Conservation (phyloP, 164 flowering plant species). For the Magnolia kwangsiensis region DNA sequence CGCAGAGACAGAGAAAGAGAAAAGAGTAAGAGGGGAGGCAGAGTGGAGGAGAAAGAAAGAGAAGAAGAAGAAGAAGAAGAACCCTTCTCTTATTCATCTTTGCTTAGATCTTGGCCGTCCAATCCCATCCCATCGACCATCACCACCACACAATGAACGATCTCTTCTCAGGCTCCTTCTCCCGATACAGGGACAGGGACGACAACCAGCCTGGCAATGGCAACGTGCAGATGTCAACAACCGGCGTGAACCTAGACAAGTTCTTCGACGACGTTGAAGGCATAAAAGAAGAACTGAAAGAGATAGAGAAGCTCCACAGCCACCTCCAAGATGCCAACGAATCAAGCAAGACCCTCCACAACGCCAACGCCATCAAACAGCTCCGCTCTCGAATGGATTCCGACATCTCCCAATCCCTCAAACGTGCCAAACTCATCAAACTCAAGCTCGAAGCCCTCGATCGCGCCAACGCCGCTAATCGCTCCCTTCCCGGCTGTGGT, state of each 20-base stretch:
- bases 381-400: constrained; percentile 31
- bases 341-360: constrained; percentile 34
- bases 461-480: constrained; percentile 32
- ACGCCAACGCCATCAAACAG: constrained; percentile 29
- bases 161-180: constrained; percentile 68
- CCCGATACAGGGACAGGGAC: constrained; percentile 42
- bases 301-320: constrained; percentile 24
- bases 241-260: constrained; percentile 30
- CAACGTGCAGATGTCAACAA: constrained; percentile 14
- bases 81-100: neutral
- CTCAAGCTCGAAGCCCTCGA: constrained; percentile 32
- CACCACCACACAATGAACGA: constrained; percentile 53
- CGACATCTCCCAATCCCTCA: constrained; percentile 21
- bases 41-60: no score
- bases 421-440: constrained; percentile 31
- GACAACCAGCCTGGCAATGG: constrained; percentile 16
- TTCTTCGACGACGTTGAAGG: constrained; percentile 43
- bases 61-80: neutral
- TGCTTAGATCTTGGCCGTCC: neutral
- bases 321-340: constrained; percentile 28
- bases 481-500: constrained; percentile 30
- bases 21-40: no score
- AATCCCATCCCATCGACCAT: neutral
- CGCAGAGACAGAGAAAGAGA: no score
- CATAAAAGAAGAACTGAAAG: constrained; percentile 35